Base-by-base conservation (phyloP, 129 eudicot species). In the Flaveria bidentis region DNA sequence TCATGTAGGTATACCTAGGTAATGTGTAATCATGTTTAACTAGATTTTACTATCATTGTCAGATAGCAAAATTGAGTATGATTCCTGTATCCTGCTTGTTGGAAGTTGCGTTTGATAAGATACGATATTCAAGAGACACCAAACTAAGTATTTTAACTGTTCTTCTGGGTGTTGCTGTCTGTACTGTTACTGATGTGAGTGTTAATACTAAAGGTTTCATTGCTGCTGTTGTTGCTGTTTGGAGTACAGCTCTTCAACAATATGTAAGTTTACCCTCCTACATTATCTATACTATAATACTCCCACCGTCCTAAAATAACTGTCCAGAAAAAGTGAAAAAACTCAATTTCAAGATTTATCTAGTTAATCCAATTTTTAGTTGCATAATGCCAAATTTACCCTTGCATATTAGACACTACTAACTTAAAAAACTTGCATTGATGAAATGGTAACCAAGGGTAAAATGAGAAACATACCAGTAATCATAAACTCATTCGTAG, bases 41-140 rank as follows among this genome's bases (percentile, higher is more conserved):
- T 47, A 71, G 51, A 14, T 58, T 68, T 12, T 41, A 26, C 56
- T 52, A 25, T 74, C 18, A 42, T 65, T 57, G 0, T 72, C 89
- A 90, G 96, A 90, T 90, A 72, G 90, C 92, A 76, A 90, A 90
- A 82, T 82, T 90, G 75, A 90, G 89, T 79, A 90, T 90, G 96
- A 90, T 90, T 55, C 96, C 96, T 3, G 92, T 90, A 72, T 85
- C 92, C 12, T 90, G 96, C 76, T 81, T 87, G 46, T 73, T 90
- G 78, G 92, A 90, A 82, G 84, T 87, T 70, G 87, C 85, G 2
- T 62, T 90, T 49, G 92, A 90, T 80, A 86, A 85, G 33, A 82
- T 87, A 47, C 79, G 83, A 76, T 90, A 90, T 68, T 90, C 92
- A 55, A 82, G 96, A 62, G 91, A 87, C 84, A 88, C 92, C 33